Percentiles rank a stretch among this genome's conserved stretches.
Conservation (phyloP, 495 filamentous ascomycete species). For the Ramalina peruviana region DNA sequence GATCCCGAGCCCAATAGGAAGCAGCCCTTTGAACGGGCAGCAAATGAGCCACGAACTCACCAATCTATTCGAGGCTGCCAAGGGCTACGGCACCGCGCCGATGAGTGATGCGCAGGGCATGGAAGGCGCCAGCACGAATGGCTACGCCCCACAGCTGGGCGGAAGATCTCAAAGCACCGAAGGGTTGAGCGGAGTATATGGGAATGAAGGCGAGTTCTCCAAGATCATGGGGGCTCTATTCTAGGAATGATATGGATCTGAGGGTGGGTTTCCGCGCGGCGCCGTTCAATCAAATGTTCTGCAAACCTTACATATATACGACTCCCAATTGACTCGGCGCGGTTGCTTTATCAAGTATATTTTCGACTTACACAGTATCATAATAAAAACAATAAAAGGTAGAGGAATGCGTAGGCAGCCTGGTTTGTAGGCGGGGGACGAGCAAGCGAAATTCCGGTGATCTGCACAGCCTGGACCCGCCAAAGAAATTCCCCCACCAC, state of each 20-base stretch:
- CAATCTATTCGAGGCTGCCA: slow-evolving; percentile 57
- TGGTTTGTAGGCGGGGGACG: too few species aligned
- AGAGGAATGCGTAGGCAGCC: too few species aligned
- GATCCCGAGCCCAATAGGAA: slow-evolving; percentile 35
- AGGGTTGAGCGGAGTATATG: slow-evolving; percentile 36
- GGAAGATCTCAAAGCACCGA: slow-evolving; percentile 33
- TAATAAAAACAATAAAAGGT: too few species aligned
- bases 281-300: too few species aligned
- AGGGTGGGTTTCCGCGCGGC: too few species aligned
- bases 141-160: slow-evolving; percentile 28
- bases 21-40: slow-evolving; percentile 44
- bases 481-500: too few species aligned
- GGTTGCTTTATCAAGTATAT: too few species aligned
- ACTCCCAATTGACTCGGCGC: too few species aligned
- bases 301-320: too few species aligned
- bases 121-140: slow-evolving; percentile 25
- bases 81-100: slow-evolving; percentile 34
- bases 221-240: slow-evolving; percentile 53
- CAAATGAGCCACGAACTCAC: slow-evolving; percentile 54
- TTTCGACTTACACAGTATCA: too few species aligned
- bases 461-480: too few species aligned
- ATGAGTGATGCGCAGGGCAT: slow-evolving; percentile 14
- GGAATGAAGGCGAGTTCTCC: slow-evolving; percentile 50
- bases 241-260: slow-evolving; percentile 17
- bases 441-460: too few species aligned